phyloP scores from a whole-genome alignment of 2,329 filamentous ascomycete genomes.

The Camillea tinctor region DNA sequence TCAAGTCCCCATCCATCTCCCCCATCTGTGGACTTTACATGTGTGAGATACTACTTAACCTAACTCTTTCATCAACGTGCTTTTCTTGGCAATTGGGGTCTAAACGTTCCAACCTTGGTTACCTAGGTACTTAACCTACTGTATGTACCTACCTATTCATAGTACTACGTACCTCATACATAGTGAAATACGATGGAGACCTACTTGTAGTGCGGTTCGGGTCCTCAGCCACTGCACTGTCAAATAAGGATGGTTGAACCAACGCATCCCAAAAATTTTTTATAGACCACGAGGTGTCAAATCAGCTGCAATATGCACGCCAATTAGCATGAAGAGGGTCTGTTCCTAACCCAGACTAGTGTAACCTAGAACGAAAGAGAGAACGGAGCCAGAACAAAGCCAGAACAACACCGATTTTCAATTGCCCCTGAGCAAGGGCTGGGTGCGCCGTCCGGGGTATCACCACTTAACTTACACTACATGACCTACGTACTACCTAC shows the following conservation, averaged over 20 bases:
- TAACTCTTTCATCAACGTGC: neutral
- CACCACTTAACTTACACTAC: too few species aligned
- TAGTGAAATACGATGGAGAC: neutral
- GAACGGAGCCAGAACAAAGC: neutral
- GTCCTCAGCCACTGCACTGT: neutral
- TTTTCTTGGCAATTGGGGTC: neutral
- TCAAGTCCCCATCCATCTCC: too few species aligned
- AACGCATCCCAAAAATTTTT: neutral
- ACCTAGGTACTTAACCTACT: neutral
- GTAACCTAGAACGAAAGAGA: too few species aligned
- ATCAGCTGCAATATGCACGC: neutral
- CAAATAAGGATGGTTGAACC: neutral
- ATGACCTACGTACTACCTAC: too few species aligned
- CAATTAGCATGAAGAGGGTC: neutral
- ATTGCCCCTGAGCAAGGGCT: neutral
- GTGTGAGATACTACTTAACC: too few species aligned
- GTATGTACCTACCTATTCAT: too few species aligned
- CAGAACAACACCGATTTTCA: neutral
- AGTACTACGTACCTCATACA: too few species aligned
- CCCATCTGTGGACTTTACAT: too few species aligned
- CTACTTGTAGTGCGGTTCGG: neutral
- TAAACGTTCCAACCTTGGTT: neutral
- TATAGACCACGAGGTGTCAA: neutral
- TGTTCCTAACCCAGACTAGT: neutral
- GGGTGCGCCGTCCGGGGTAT: neutral